Base-by-base conservation (phyloP, 139 green algal genomes). In the Penium margaritaceum region DNA sequence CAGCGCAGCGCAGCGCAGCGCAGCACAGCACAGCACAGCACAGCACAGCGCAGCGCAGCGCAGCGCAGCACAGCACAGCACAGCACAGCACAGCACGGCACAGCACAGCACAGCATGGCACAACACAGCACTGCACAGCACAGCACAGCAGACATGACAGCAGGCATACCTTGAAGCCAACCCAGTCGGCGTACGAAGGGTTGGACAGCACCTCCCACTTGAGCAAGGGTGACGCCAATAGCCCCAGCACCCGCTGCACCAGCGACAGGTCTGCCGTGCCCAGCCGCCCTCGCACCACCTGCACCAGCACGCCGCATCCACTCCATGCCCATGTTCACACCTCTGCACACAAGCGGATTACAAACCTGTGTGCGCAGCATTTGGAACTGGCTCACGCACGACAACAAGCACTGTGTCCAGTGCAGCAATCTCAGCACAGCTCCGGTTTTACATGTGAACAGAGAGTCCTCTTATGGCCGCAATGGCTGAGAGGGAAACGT, bases 101-200 rank as follows among this genome's bases (percentile, higher is more conserved):
- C n/a, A n/a, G n/a, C n/a, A n/a, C n/a, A n/a, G n/a, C n/a, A n/a
- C n/a, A n/a, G n/a, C n/a, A n/a, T n/a, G n/a, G n/a, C n/a, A n/a
- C n/a, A n/a, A n/a, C n/a, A n/a, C n/a, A n/a, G n/a, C n/a, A n/a
- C n/a, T n/a, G n/a, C n/a, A n/a, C n/a, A n/a, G n/a, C n/a, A n/a
- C n/a, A n/a, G n/a, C n/a, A n/a, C n/a, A n/a, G n/a, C n/a, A n/a
- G n/a, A n/a, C n/a, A n/a, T n/a, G n/a, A n/a, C n/a, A n/a, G n/a
- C n/a, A n/a, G n/a, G n/a, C n/a, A 38, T 3, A 77, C 70, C 58
- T 58, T 69, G 70, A 29, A 61, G 35, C 70, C 70, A 4, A 77
- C 70, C 70, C 70, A 77, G 33, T 77, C 70, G 43, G 70, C 60
- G 60, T 72, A 77, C 4, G 70, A 75, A 21, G 60, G n/a, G 38